Percentiles rank a stretch among this genome's conserved stretches.
Evolutionary conservation across 495 filamentous ascomycete genomes (phyloP).

Genomic region (Staphylotrichum longicolle): DNA sequence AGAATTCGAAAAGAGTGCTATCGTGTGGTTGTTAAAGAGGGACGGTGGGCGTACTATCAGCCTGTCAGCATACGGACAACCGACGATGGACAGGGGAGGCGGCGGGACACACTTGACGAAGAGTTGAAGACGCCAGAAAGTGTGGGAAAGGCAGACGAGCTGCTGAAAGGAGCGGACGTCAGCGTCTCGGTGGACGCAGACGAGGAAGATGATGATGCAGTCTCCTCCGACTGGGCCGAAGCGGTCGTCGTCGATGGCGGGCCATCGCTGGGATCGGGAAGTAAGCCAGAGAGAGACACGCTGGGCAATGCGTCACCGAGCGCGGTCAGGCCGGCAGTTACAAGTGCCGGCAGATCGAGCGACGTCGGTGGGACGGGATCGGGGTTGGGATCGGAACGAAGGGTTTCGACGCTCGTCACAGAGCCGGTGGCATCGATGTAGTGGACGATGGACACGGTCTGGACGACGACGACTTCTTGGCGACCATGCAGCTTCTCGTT

Average conservation of each 20-base stretch:
- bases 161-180: slow-evolving; percentile 52
- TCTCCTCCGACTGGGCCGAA: slow-evolving; percentile 21
- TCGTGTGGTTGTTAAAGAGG: slow-evolving; percentile 42
- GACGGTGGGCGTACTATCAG: slow-evolving; percentile 34
- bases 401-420: slow-evolving; percentile 39
- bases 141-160: slow-evolving; percentile 44
- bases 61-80: slow-evolving; percentile 1
- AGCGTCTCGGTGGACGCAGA: slow-evolving; percentile 31
- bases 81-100: background rate
- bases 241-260: slow-evolving; percentile 31
- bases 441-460: slow-evolving; percentile 51
- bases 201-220: slow-evolving; percentile 12
- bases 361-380: slow-evolving; percentile 23
- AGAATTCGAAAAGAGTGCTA: slow-evolving; percentile 31
- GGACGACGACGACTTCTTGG: slow-evolving; percentile 44
- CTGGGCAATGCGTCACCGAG: slow-evolving; percentile 28
- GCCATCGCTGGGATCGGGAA: slow-evolving; percentile 25
- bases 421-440: slow-evolving; percentile 48
- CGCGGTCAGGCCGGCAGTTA: slow-evolving; percentile 24
- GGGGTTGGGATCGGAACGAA: slow-evolving; percentile 28
- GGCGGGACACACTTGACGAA: slow-evolving; percentile 37
- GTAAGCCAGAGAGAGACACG: slow-evolving; percentile 24
- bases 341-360: slow-evolving; percentile 20
- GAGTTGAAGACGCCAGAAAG: slow-evolving; percentile 41
- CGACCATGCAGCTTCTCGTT: slow-evolving; percentile 33